These are phyloP conservation scores for Phyllosticta citriasiana DNA, from an alignment of 2,329 filamentous ascomycete species.

Conservation along the genomic window DNA sequence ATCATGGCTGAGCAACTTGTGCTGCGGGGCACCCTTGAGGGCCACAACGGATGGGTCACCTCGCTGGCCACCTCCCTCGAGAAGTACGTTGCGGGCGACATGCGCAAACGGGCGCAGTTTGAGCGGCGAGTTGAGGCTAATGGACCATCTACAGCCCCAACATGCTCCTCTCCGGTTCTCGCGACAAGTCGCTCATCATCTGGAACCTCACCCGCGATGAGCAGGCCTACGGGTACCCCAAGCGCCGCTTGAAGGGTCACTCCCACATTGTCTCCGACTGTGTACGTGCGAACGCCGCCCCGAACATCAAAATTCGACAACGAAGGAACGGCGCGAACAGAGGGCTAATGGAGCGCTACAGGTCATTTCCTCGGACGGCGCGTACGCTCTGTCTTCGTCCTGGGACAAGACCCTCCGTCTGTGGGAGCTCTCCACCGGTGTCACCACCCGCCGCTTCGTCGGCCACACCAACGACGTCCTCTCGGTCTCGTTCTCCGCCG, in stretches of 20 bases:
- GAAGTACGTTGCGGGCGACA: constrained; percentile 56
- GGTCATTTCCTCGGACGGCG: constrained; percentile 99
- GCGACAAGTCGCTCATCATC: constrained; percentile 99
- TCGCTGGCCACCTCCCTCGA: constrained; percentile 96
- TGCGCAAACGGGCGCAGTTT: constrained; percentile 8
- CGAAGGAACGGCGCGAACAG: constrained; percentile 25
- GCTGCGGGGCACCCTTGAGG: constrained; percentile 94
- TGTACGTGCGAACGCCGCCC: constrained; percentile 51
- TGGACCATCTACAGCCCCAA: constrained; percentile 59
- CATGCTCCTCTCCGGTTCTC: constrained; percentile 96
- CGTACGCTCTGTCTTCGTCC: constrained; percentile 95
- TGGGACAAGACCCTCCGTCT: constrained; percentile 99
- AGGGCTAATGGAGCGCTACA: constrained; percentile 33
- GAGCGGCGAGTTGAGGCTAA: constrained; percentile 19
- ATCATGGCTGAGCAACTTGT: constrained; percentile 88
- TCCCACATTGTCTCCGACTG: constrained; percentile 99
- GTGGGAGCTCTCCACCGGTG: constrained; percentile 96
- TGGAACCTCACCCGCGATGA: constrained; percentile 99
- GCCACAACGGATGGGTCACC: constrained; percentile 99
- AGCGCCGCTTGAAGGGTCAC: constrained; percentile 97
- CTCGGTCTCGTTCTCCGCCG: constrained; percentile 99
- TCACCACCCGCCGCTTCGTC: constrained; percentile 95
- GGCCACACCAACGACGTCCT: constrained; percentile 99
- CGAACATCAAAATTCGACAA: constrained; percentile 12
- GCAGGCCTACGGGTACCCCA: constrained; percentile 95